Evolutionary conservation across 306 rosid species (phyloP).

Genomic region (Quercus robur): DNA sequence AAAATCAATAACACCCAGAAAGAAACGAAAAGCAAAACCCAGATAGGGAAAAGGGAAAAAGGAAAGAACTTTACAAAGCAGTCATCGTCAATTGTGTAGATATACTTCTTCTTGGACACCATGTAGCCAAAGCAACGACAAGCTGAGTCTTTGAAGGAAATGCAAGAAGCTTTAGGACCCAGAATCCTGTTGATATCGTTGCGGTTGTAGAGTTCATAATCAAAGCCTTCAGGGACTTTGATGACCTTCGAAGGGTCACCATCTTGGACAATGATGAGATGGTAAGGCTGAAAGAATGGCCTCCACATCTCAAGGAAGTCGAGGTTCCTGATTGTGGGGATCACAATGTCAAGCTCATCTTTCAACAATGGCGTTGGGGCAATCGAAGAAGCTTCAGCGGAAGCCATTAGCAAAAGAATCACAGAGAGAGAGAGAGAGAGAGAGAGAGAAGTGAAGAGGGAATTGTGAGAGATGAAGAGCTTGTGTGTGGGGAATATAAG

Average conservation of each 20-base stretch:
- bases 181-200: conserved; percentile 77
- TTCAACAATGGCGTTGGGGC: conserved; percentile 39
- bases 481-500: conserved; percentile 21
- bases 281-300: conserved; percentile 73
- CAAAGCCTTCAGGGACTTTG: conserved; percentile 79
- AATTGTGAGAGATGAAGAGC: not conserved
- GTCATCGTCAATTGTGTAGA: conserved; percentile 89
- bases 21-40: not conserved
- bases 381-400: conserved; percentile 3
- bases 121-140: conserved; percentile 94
- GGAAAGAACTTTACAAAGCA: conserved; percentile 64
- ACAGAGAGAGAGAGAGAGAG: not conserved
- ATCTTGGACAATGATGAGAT: conserved; percentile 83
- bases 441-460: not conserved
- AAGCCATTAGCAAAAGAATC: conserved; percentile 22
- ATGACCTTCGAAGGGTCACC: conserved; percentile 82
- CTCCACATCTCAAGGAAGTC: conserved; percentile 95
- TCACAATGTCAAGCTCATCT: conserved; percentile 86
- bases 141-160: conserved; percentile 92
- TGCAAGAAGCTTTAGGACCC: conserved; percentile 75
- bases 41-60: not conserved
- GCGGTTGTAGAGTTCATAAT: conserved; percentile 76
- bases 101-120: conserved; percentile 92
- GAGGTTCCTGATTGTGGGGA: conserved; percentile 85
- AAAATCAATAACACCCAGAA: not conserved